Conservation (phyloP, 257 asterid genomes). For the Solanum paucissectum region DNA sequence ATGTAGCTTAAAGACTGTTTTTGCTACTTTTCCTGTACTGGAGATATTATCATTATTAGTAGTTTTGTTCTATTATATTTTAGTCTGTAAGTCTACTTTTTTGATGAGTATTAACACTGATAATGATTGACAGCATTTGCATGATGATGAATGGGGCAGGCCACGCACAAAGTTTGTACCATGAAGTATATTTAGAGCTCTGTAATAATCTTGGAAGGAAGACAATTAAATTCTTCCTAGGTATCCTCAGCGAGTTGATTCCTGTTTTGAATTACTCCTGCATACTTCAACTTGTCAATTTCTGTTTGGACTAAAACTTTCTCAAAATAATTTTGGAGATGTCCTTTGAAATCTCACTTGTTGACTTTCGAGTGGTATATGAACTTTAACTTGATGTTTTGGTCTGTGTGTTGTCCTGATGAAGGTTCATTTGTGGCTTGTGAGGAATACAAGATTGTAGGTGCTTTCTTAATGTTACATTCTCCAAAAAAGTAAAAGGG, state of each 20-base stretch:
- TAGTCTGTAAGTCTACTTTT: neutral
- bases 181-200: constrained; percentile 8
- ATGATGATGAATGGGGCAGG: constrained; percentile 86
- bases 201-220: constrained; percentile 28
- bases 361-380: neutral
- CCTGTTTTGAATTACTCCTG: neutral
- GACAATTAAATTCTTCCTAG: neutral
- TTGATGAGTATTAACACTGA: neutral
- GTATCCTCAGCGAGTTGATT: neutral
- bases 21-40: neutral
- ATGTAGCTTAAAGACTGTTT: neutral
- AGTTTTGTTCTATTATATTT: neutral
- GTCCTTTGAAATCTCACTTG: neutral
- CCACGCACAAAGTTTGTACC: constrained; percentile 53
- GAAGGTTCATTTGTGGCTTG: neutral
- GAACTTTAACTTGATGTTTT: neutral
- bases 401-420: neutral
- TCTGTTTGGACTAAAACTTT: neutral
- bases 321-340: neutral
- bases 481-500: neutral
- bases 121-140: constrained; percentile 68
- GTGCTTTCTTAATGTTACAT: neutral
- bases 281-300: neutral
- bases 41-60: neutral
- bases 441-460: neutral